Base-by-base conservation (phyloP, 352 stramenopile species). In the Globisporangium mamillatum region DNA sequence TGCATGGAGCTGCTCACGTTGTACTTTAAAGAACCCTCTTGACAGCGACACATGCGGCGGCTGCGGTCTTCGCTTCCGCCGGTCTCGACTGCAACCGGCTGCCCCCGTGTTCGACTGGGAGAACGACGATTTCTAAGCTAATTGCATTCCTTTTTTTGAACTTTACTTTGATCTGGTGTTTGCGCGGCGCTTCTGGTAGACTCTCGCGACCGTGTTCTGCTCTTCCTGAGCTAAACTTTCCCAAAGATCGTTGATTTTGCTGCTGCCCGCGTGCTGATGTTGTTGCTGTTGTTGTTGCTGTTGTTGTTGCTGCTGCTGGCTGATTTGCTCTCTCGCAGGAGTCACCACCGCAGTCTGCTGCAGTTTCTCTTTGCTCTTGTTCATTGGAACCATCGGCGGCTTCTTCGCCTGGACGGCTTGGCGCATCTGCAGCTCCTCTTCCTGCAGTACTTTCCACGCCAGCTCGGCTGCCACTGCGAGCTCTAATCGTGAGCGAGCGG, bases 1-100 rank as follows among this genome's bases (percentile, higher is more conserved):
- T 53, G 60, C 38, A 16, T 96, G 86, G 86, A 91, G 74, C 65
- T 96, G 88, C 64, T 82, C 70, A 52, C 82, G 88, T 44, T 96
- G 88, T 68, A 96, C 86, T 10, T 75, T 96, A 65, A 75, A 86
- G 55, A 96, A 96, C 58, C 75, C 82, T 18, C 60, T 75, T 27
- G 77, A 69, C 8, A 86, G 74, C 52, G 71, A 89, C 29, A 79
- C 75, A 36, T 96, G 88, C 60, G 74, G 70, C 63, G 84, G 86
- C 22, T 96, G 88, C 56, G 84, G 86, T 0, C 73, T 91, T 60
- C 83, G 84, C 20, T 92, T 90, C 63, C 81, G 84, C 2, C 79
- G 79, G 53, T 88, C 83, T 52, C 76, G 84, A 20, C 66, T 88
- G 53, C 73, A 87, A 55, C 72, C 62, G 16, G 54, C 22, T 3